Conservation (phyloP, 2,329 filamentous ascomycete genomes). For the Diplocarpon mali region DNA sequence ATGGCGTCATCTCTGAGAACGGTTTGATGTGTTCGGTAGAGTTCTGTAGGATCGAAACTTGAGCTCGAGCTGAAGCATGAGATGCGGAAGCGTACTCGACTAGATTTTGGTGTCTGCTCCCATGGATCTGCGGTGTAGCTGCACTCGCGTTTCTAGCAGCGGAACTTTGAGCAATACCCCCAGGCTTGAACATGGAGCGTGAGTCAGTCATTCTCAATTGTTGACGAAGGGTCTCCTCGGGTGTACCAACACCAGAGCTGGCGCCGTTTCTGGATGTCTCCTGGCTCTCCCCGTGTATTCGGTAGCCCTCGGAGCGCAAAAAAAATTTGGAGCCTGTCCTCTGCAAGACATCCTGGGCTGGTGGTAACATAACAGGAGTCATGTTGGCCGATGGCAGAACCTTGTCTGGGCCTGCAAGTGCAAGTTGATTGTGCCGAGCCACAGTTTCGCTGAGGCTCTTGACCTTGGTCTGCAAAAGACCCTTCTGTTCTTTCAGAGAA, state of each 20-base stretch:
- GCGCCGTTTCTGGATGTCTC: background rate
- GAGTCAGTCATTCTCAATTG: background rate
- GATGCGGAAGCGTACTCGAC: background rate
- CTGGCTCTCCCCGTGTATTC: background rate
- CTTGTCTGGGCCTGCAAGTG: background rate
- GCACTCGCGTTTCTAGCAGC: background rate
- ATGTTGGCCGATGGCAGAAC: background rate
- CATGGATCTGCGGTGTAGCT: background rate
- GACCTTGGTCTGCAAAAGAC: background rate
- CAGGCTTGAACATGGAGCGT: background rate
- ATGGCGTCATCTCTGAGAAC: constrained; percentile 3
- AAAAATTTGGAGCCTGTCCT: background rate
- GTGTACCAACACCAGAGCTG: background rate
- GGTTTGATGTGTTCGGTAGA: background rate
- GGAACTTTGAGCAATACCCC: background rate
- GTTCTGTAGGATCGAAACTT: background rate
- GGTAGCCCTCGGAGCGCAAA: background rate
- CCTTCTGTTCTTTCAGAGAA: background rate
- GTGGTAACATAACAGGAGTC: background rate
- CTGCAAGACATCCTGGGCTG: background rate
- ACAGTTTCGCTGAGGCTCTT: background rate
- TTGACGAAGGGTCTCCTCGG: background rate
- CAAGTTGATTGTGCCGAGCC: background rate
- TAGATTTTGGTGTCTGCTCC: background rate
- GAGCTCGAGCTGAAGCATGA: background rate